Base-by-base conservation (phyloP, 2,329 filamentous ascomycete genomes). In the Colletotrichum limetticola region DNA sequence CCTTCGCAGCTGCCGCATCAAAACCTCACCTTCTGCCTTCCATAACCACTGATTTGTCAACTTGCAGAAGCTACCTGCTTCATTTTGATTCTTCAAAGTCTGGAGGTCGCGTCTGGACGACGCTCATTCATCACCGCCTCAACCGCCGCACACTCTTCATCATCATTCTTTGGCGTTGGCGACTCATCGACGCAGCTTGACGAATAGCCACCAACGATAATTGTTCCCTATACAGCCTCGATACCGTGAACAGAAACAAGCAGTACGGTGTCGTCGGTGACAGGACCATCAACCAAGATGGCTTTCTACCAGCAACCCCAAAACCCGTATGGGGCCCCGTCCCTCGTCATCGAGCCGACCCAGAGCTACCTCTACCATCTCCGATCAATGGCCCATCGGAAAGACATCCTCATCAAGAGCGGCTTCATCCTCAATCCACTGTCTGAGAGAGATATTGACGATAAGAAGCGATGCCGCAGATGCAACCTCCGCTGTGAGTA, bases 381-480 rank as follows among this genome's bases (percentile, higher is more conserved):
- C 3, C 75, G 60, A 9, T 56, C 30, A 19, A 67, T 77, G 22
- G 67, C 77, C 2, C 77, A 78, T 65, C 52, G 74, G 12, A 22
- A 46, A 12, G 35, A 74, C 28, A 68, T 76, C 12, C 66, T 81
- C 5, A 61, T 74, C 30, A 77, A 75, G 52, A 75, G 72, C 9
- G 80, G 80, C 42, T 82, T 80, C 56, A 66, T 80, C 22, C 42
- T 81, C 11, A 49, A 60, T 2, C 78, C 78, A 60, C 75, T 81
- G 7, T 75, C 77, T 3, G 24, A 46, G 22, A 59, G 68, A 1
- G 80, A 82, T 14, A 63, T 82, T 3, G 74, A 80, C 7, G 77
- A 75, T n/a, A 82, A 82, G 75, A 77, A 75, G 57, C 78, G 80
- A 24, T 82, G 81, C 71, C 66, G 59, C 24, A 74, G 70, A 26